Conservation (phyloP, 495 filamentous ascomycete species). For the Lophiostoma macrostomum region DNA sequence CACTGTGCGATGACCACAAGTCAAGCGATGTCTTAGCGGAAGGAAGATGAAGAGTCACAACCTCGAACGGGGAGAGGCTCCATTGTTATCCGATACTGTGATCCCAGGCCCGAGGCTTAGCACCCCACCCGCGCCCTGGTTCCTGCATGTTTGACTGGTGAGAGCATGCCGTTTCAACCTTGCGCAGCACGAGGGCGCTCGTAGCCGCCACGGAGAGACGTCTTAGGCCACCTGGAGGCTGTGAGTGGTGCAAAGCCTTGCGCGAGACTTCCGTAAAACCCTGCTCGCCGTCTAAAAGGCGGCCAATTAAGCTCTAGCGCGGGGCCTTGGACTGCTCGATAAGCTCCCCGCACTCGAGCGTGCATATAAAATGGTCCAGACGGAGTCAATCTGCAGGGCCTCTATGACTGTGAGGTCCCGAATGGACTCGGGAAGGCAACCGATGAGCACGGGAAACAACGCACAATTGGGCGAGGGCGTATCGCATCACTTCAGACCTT, state of each 20-base stretch:
- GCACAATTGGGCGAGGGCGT: too few species aligned
- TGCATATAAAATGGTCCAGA: background rate
- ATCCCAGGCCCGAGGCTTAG: conserved; percentile 12
- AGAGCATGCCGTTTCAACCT: conserved; percentile 8
- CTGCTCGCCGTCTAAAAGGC: background rate
- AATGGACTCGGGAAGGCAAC: too few species aligned
- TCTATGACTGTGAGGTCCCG: too few species aligned
- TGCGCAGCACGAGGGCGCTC: conserved; percentile 9
- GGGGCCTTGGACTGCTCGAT: background rate
- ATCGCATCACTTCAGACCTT: too few species aligned
- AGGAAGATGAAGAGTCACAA: conserved; percentile 20
- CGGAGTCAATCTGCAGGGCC: too few species aligned
- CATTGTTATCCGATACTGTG: conserved; percentile 24
- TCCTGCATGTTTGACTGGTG: conserved; percentile 31
- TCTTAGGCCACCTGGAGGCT: conserved; percentile 16
- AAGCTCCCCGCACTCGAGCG: conserved; percentile 5
- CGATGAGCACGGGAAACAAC: too few species aligned
- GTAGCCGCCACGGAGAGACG: conserved; percentile 15
- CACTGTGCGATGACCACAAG: too few species aligned
- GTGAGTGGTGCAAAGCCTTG: conserved; percentile 18
- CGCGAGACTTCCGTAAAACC: background rate
- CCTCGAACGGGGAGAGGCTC: conserved; percentile 7
- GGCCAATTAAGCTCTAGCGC: conserved; percentile 9
- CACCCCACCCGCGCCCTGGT: conserved; percentile 9
- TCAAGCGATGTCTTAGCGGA: too few species aligned